Base-by-base conservation (phyloP, 2,329 filamentous ascomycete species). In the Aspergillus persii region DNA sequence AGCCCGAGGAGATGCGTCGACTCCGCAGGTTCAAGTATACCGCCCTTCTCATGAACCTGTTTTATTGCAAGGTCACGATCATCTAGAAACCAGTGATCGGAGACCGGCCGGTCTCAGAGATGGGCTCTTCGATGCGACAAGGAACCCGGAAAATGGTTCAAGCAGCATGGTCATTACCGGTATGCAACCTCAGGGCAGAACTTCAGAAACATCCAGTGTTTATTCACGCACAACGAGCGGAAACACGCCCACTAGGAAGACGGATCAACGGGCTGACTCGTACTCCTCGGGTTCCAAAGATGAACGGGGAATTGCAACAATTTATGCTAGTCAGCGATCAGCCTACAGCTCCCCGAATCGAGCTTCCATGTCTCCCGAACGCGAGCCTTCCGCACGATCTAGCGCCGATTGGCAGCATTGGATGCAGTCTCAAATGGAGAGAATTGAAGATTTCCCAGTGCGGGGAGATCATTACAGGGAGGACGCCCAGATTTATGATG, bases 141-240 rank as follows among this genome's bases (percentile, higher is more conserved):
- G 11, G 26, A 57, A 53, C 7, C 61, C 59, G 4, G 64, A 69
- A 9, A 66, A 68, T 11, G 63, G 66, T 44, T 59, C 56, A 0
- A 69, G 65, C 51, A 61, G 69, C n/a, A 63, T 69, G 23, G 30
- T 65, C 12, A 30, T 59, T 44, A 11, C 9, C 5, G 46, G 12
- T 33, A 6, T 41, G 31, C 46, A 47, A 31, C 29, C n/a, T 57
- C 11, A 58, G 61, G 26, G 23, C 39, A 11, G 61, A 51, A 23
- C 65, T 62, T 58, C 64, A 12, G 36, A 64, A 57, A 77, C 76
- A 39, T 74, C 76, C 4, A 80, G 78, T 57, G 59, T 79, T 8
- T 80, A 80, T 66, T 80, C 78, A 15, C 71, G 75, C 56, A 74
- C 74, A 8, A 76, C 74, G 9, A 71, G 74, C 57, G 76, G 72